These are phyloP conservation scores for Cystofilobasidium ferigula DNA, from an alignment of 768 basidiomycete species.

Conservation along the genomic window DNA sequence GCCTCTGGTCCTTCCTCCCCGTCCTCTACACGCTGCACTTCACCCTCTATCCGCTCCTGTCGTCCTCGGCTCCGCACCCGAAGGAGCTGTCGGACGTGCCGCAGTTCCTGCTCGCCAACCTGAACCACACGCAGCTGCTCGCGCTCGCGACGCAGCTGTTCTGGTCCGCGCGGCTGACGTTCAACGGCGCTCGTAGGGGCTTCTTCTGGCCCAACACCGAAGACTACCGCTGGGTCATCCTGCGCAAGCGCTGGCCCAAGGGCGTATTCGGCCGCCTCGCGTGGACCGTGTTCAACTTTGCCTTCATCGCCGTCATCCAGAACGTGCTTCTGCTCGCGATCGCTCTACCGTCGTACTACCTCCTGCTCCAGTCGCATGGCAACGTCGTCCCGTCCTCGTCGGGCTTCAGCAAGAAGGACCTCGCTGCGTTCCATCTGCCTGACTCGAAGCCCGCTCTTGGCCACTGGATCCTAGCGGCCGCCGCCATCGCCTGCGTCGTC, in stretches of 20 bases:
- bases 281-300: slow-evolving; percentile 16
- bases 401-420: neutral
- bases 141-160: slow-evolving; percentile 17
- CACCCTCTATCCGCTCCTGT: slow-evolving; percentile 17
- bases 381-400: neutral
- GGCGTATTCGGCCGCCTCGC: slow-evolving; percentile 1
- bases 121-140: slow-evolving; percentile 6
- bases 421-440: slow-evolving; percentile 6
- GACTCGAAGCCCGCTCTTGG: neutral
- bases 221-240: slow-evolving; percentile 19
- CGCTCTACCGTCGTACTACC: slow-evolving; percentile 18
- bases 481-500: slow-evolving; percentile 5
- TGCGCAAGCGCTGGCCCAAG: slow-evolving; percentile 1
- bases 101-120: neutral
- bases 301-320: slow-evolving; percentile 25
- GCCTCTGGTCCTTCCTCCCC: slow-evolving; percentile 22
- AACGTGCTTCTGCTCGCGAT: slow-evolving; percentile 21
- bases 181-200: slow-evolving; percentile 22
- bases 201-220: slow-evolving; percentile 21
- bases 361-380: slow-evolving; percentile 18
- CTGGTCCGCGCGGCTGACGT: slow-evolving; percentile 16
- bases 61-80: neutral
- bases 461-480: slow-evolving; percentile 11
- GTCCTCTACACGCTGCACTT: slow-evolving; percentile 23
- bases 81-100: neutral